These are phyloP conservation scores for Alternaria incomplexa DNA, from an alignment of 2,329 filamentous ascomycete species.

Conservation along the genomic window DNA sequence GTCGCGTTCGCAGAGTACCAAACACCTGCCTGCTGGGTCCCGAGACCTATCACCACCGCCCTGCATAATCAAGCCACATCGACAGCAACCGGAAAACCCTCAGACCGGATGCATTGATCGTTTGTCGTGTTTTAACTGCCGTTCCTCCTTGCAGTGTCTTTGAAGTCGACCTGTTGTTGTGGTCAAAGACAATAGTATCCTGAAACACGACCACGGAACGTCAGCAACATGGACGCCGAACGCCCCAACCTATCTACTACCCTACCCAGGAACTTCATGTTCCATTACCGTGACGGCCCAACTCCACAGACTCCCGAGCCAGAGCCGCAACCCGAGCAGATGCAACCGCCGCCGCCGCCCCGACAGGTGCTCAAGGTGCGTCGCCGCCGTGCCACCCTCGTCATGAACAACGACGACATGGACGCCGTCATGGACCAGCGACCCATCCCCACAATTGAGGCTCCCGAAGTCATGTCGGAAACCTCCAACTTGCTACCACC, in stretches of 20 bases:
- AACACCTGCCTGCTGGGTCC: constrained; percentile 39
- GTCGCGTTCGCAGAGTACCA: constrained; percentile 44
- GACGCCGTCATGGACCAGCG: constrained; percentile 35
- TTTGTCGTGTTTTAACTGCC: constrained; percentile 16
- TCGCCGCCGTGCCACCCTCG: constrained; percentile 50
- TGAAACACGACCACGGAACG: constrained; percentile 4
- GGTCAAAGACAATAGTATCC: constrained; percentile 14
- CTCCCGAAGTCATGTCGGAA: constrained; percentile 48
- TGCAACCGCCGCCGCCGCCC: constrained; percentile 53
- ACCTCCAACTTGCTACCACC: constrained; percentile 32
- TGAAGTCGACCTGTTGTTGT: constrained; percentile 20
- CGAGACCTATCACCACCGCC: constrained; percentile 26
- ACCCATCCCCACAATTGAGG: constrained; percentile 59
- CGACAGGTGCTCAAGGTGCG: constrained; percentile 57
- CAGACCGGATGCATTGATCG: constrained; percentile 17
- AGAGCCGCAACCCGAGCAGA: constrained; percentile 44
- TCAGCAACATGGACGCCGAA: constrained; percentile 47
- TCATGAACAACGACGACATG: constrained; percentile 30
- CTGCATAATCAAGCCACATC: constrained; percentile 32
- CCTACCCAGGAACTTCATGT: constrained; percentile 58
- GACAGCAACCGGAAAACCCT: constrained; percentile 19
- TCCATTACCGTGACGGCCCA: constrained; percentile 55
- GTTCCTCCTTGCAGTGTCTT: constrained; percentile 35
- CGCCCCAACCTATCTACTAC: constrained; percentile 57
- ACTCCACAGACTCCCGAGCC: constrained; percentile 55